Evolutionary conservation across 2,329 filamentous ascomycete species (phyloP).

Genomic region (Diaporthe vexans): DNA sequence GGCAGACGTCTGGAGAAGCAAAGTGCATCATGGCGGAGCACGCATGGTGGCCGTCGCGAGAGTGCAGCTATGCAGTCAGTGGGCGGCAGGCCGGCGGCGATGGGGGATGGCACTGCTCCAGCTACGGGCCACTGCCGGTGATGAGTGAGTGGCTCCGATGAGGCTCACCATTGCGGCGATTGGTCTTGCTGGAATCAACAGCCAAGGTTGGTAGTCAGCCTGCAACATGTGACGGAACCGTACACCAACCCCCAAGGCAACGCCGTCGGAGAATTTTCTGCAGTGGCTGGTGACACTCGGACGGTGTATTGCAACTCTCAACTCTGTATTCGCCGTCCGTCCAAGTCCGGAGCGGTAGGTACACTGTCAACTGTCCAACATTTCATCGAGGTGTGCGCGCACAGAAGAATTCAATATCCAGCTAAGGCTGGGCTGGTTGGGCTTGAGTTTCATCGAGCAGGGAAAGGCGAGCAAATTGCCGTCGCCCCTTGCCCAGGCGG

Average conservation of each 20-base stretch:
- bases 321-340: not conserved
- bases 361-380: not conserved
- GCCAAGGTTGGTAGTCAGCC: not conserved
- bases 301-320: not conserved
- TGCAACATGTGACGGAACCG: constrained; percentile 4
- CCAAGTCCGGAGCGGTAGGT: not conserved
- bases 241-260: no score
- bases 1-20: not conserved
- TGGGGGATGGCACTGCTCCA: not conserved
- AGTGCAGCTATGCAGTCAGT: not conserved
- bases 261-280: constrained; percentile 4
- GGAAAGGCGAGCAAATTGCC: not conserved
- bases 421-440: not conserved
- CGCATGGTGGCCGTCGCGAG: not conserved
- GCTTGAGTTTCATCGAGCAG: constrained; percentile 2
- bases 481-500: constrained; percentile 5
- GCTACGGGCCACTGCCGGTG: not conserved
- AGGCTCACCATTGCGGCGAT: not conserved
- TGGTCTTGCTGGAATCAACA: not conserved
- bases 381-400: not conserved
- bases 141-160: not conserved
- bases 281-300: constrained; percentile 21
- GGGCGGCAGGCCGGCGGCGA: not conserved
- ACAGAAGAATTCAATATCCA: not conserved
- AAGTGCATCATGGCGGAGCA: constrained; percentile 6